Evolutionary conservation across 305 asterid genomes (phyloP), one percentile per base, ranked within the genome.

Genomic region (Striga hermonthica): DNA sequence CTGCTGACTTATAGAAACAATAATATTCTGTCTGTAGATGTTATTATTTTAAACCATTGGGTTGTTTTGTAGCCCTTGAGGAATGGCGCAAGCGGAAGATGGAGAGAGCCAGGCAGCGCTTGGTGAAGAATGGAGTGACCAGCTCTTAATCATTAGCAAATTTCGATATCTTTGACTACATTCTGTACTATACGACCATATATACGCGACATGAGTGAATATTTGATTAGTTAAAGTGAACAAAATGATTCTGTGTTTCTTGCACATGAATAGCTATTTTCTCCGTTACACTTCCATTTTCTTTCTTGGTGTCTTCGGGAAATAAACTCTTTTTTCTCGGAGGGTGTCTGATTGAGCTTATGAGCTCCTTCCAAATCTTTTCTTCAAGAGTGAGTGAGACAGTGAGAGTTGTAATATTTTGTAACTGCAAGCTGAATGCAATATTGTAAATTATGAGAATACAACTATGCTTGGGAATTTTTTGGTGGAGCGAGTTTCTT

Each of bases 41-140:
- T 28, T 28, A 22, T 0, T 22, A 22, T 22, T 22, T 22, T 22
- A 22, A 22, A 2, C 31, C 31, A 22, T 22, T 22, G 31, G 58
- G 70, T 4, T 22, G 57, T 60, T 62, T n/a, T 70, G 57, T 79
- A 90, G 97, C 91, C 55, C 71, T 87, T 7, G 97, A 87, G 73
- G 97, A 90, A 80, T 87, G 97, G 97, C 95, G 96, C 35, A 86
- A 83, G 65, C 72, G 97, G 76, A 90, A 90, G 88, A 86, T 90
- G 81, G 97, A 90, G 65, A 82, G 96, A 67, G 96, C 96, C 45
- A 76, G 95, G 14, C 90, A 84, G 47, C 89, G 97, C 7, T 86
- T 78, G 37, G 83, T 69, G 58, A 83, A 80, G 72, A 75, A 89
- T 60, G 87, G 86, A 71, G 78, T 86, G 13, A 53, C 68, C 28